Evolutionary conservation across 192 early-diverging fungal species (phyloP).

Genomic region (Jimgerdemannia lactiflua): DNA sequence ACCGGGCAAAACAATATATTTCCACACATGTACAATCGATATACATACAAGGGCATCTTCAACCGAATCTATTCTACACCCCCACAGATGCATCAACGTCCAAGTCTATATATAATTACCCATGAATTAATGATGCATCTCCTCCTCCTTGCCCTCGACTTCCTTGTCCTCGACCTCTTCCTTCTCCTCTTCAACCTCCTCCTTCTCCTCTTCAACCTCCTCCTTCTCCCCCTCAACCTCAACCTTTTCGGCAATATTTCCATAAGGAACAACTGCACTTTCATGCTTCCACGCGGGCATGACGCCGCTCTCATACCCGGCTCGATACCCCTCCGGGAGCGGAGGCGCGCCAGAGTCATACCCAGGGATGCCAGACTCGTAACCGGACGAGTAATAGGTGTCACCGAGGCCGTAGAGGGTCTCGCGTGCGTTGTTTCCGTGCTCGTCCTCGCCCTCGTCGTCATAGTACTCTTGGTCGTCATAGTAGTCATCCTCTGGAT

Average conservation of each 20-base stretch:
- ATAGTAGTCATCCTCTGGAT: neutral
- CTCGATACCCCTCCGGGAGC: neutral
- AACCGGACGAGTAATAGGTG: neutral
- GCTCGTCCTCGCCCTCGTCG: neutral
- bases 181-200: neutral
- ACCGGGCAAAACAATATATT: too few relatives aligned
- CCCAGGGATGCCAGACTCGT: neutral
- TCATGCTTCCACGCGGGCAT: neutral
- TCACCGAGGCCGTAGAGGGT: conserved; percentile 11
- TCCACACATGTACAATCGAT: too few relatives aligned
- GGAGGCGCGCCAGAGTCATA: neutral
- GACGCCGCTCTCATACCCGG: neutral
- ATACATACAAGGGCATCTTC: too few relatives aligned
- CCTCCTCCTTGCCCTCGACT: too few relatives aligned
- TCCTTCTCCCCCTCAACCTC: neutral
- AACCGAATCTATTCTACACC: too few relatives aligned
- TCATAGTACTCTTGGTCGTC: neutral
- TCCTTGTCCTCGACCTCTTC: neutral
- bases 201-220: neutral
- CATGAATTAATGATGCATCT: neutral
- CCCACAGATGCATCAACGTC: too few relatives aligned
- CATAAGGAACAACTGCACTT: neutral
- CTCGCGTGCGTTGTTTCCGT: conserved; percentile 10
- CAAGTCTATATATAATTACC: neutral
- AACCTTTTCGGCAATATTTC: neutral